Conservation (phyloP, 371 early-diverging fungal species). For the Cokeromyces recurvatus region DNA sequence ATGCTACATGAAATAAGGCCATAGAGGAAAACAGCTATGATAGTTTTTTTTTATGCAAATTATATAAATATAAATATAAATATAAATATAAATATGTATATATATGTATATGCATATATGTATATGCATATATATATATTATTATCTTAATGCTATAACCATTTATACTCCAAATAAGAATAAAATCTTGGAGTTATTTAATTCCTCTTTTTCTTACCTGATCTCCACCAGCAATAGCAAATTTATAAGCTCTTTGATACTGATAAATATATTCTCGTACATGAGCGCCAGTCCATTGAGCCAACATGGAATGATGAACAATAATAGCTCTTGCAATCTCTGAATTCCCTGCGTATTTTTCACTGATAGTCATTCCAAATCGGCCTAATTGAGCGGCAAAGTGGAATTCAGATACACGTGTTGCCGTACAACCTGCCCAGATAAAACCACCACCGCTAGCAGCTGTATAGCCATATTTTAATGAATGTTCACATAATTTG, state of each 20-base stretch:
- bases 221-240: conserved; percentile 39
- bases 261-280: conserved; percentile 27
- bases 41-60: too few species aligned
- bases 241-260: conserved; percentile 34
- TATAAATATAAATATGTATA: too few species aligned
- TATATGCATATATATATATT: too few species aligned
- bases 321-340: conserved; percentile 39
- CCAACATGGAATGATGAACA: conserved; percentile 29
- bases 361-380: conserved; percentile 26
- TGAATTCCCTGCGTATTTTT: conserved; percentile 33
- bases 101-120: too few species aligned
- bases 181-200: neutral
- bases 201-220: conserved; percentile 12
- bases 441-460: conserved; percentile 24
- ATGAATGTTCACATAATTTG: conserved; percentile 25
- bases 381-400: conserved; percentile 33
- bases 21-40: conserved; percentile 30
- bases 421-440: conserved; percentile 23
- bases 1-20: conserved; percentile 33
- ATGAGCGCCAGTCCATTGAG: conserved; percentile 35
- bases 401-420: conserved; percentile 14
- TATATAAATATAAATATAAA: too few species aligned
- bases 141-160: too few species aligned
- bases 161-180: neutral
- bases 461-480: conserved; percentile 20